These are phyloP conservation scores for Fusarium kyushuense DNA, from an alignment of 2,329 filamentous ascomycete species.

Conservation along the genomic window DNA sequence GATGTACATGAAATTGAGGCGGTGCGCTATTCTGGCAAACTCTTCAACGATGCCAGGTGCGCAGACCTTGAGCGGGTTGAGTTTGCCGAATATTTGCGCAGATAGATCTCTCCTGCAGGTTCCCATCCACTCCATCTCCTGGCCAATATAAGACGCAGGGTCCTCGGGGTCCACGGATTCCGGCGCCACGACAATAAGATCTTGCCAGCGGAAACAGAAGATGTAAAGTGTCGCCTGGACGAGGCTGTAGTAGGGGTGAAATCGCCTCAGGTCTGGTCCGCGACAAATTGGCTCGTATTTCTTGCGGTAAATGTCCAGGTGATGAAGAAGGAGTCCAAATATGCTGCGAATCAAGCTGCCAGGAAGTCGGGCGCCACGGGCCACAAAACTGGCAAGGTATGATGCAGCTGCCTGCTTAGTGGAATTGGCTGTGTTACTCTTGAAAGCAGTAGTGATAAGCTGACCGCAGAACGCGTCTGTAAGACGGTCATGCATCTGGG, in stretches of 20 bases:
- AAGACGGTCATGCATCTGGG: constrained; percentile 81
- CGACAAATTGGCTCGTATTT: constrained; percentile 79
- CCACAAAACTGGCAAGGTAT: constrained; percentile 94
- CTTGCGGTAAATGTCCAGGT: constrained; percentile 80
- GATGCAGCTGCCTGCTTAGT: constrained; percentile 87
- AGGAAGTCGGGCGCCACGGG: constrained; percentile 85
- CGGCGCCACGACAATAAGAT: constrained; percentile 76
- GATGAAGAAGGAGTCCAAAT: constrained; percentile 80
- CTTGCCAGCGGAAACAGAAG: constrained; percentile 97
- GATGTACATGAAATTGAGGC: constrained; percentile 89
- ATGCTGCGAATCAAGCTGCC: constrained; percentile 82
- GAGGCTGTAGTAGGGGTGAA: constrained; percentile 86
- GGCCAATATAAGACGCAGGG: constrained; percentile 69
- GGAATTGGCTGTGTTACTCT: constrained; percentile 76
- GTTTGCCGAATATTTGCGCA: constrained; percentile 83
- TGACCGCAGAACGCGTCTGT: constrained; percentile 86
- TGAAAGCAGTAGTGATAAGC: constrained; percentile 64
- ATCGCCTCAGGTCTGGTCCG: constrained; percentile 86
- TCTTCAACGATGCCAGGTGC: constrained; percentile 90
- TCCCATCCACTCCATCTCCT: constrained; percentile 82
- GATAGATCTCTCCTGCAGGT: constrained; percentile 79
- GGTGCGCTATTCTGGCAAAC: constrained; percentile 88
- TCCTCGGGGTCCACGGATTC: constrained; percentile 73
- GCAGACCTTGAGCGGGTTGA: constrained; percentile 97
- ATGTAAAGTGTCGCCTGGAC: constrained; percentile 94